Base-by-base conservation (phyloP, 345 rosid species). In the Eucalyptus brandiana region DNA sequence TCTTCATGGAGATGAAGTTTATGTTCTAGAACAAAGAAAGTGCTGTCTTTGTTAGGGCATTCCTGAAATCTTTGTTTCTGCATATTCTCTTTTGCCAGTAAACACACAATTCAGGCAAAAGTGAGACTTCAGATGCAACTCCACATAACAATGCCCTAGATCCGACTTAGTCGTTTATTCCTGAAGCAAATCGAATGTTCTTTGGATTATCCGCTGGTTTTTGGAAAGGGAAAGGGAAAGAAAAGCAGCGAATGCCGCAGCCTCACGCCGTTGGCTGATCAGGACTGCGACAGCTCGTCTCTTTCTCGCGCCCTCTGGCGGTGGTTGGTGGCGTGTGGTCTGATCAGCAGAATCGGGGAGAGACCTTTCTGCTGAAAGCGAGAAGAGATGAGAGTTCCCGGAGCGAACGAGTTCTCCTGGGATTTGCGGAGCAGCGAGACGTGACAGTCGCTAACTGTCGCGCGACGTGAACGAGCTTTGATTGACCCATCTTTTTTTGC, bases 1-100 rank as follows among this genome's bases (percentile, higher is more conserved):
- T 90, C 86, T 94, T 92, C 95, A 92, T 93, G 6, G 89, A 96
- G 80, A 93, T 91, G 91, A 95, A 95, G 90, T 94, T 94, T 85
- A 94, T 67, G 69, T 93, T 95, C 95, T 96, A 93, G 53, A 86
- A 76, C 37, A n/a, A 86, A 32, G 40, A 69, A 34, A 88, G 26
- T 28, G 42, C 44, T 47, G 26, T 32, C 80, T 32, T 32, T 16
- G 1, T 32, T 32, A 17, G 23, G 80, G 42, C 80, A 32, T 67
- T 67, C 80, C 80, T 15, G 80, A 67, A 32, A 32, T 17, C 80
- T 32, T 67, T 32, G 80, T 32, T 67, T 15, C 40, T 32, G n/a
- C 76, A 50, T 91, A 32, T n/a, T 62, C 9, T 30, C 6, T 67
- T 67, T 67, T 8, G 40, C 76, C 40, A 67, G 42, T 8, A 17